These are phyloP conservation scores for Parathielavia appendiculata DNA, from an alignment of 495 filamentous ascomycete genomes.

Conservation along the genomic window DNA sequence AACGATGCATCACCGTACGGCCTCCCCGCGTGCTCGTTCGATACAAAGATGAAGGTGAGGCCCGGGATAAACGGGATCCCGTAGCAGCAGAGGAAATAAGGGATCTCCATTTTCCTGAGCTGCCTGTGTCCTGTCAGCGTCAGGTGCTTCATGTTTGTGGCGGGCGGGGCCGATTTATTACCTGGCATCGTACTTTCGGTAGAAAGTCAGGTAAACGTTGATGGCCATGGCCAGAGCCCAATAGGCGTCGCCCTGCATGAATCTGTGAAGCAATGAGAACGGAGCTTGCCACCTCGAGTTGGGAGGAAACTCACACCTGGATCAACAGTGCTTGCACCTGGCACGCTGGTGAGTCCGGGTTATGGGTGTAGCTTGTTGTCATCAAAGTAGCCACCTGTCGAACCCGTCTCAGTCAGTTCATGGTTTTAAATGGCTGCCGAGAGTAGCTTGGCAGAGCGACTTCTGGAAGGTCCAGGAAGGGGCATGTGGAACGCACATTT, in stretches of 20 bases:
- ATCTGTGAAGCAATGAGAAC: constrained; percentile 45
- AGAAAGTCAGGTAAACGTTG: constrained; percentile 86
- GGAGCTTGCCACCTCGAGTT: neutral
- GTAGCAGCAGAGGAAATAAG: constrained; percentile 68
- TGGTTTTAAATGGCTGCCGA: too few relatives aligned
- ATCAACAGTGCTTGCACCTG: constrained; percentile 71
- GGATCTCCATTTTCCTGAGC: constrained; percentile 64
- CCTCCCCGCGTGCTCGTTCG: constrained; percentile 41
- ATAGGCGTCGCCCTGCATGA: constrained; percentile 71
- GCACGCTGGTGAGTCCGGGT: constrained; percentile 53
- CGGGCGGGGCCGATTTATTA: too few relatives aligned
- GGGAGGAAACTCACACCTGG: constrained; percentile 56
- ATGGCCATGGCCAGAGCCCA: constrained; percentile 83
- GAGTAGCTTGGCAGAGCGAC: too few relatives aligned
- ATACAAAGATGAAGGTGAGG: constrained; percentile 61
- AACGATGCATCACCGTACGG: constrained; percentile 75
- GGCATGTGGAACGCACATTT: constrained; percentile 38
- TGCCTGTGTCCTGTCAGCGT: constrained; percentile 30
- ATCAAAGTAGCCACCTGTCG: constrained; percentile 61
- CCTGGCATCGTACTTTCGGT: constrained; percentile 27
- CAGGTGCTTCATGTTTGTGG: constrained; percentile 56
- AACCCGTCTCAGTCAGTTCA: too few relatives aligned
- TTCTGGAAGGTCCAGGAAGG: too few relatives aligned
- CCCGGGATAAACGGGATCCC: constrained; percentile 70
- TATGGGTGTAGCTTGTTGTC: constrained; percentile 51